Base-by-base conservation (phyloP, 495 filamentous ascomycete species). In the Aspergillus saccharolyticus region DNA sequence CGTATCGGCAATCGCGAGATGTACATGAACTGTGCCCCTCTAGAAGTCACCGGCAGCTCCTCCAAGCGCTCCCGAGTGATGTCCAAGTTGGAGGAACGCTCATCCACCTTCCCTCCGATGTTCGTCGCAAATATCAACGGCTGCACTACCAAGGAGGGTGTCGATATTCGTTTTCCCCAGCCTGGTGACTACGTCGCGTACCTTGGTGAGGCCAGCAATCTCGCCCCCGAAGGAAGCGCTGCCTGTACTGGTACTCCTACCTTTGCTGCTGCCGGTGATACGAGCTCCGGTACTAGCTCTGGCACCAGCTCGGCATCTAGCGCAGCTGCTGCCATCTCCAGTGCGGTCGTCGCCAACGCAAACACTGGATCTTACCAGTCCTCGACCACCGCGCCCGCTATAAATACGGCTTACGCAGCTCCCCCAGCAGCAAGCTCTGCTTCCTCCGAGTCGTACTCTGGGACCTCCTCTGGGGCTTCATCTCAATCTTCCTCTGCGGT, bases 1-100 rank as follows among this genome's bases (percentile, higher is more conserved):
- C 84, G 83, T 52, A 72, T 91, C 58, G 90, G 90, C 45, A 89
- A 90, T 75, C 84, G 90, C 42, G 92, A 97, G 69, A 90, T 95
- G 82, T 96, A 96, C 78, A 96, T 95, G 91, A 90, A 92, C 80
- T 97, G 92, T 57, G 88, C 86, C 6, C 81, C 87, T 1, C 76
- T 93, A 56, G 82, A 78, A 6, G 78, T 96, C 62, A 65, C 69
- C 0, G 78, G 78, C 4, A 63, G 73, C 17, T 69, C 65, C 16
- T 68, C 63, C 42, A 80, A 79, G 70, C 70, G 77, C 21, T 63
- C 66, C n/a, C 47, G 53, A 2, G 49, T 44, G 16, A 20, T 25
- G 46, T 3, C 16, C 20, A 48, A 48, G n/a, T 44, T 70, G 30
- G 65, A 71, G 57, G 76, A 73, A 59, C 74, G 75, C 25, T 44